phyloP scores from a whole-genome alignment of 2,329 filamentous ascomycete genomes.

The Xylariales sp. region DNA sequence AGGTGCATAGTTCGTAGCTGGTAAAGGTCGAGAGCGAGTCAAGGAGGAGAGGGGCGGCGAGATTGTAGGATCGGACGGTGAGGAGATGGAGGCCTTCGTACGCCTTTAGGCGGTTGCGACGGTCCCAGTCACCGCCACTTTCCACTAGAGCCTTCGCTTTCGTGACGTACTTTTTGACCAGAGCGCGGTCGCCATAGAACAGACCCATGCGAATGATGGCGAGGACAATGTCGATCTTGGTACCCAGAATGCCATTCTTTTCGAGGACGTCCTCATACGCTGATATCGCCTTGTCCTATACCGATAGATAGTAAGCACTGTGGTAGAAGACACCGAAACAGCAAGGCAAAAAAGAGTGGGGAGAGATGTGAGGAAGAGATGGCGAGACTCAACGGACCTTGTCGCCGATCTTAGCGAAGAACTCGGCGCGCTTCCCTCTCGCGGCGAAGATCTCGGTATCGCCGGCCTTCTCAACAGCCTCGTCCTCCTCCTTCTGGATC shows the following conservation, averaged over 20 bases:
- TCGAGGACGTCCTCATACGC: conserved; percentile 94
- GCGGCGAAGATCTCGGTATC: conserved; percentile 95
- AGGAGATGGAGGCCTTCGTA: conserved; percentile 96
- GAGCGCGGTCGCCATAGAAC: conserved; percentile 92
- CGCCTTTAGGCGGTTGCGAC: conserved; percentile 96
- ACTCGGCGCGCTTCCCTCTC: conserved; percentile 93
- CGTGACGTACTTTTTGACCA: conserved; percentile 94
- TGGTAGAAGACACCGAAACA: neutral
- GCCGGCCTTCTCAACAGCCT: conserved; percentile 94
- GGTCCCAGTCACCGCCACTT: conserved; percentile 97
- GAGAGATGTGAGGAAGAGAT: neutral
- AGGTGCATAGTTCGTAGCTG: conserved; percentile 97
- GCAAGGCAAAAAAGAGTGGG: neutral
- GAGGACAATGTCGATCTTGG: conserved; percentile 96
- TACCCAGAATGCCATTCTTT: conserved; percentile 95
- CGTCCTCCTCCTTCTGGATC: conserved; percentile 88
- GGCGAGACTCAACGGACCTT: conserved; percentile 70
- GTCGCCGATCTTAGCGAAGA: conserved; percentile 94
- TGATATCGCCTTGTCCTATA: conserved; percentile 90
- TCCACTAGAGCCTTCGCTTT: conserved; percentile 91
- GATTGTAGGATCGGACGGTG: conserved; percentile 89
- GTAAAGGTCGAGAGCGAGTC: conserved; percentile 98
- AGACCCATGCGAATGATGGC: conserved; percentile 95
- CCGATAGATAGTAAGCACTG: neutral
- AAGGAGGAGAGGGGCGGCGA: conserved; percentile 90